Evolutionary conservation across 129 eudicot genomes (phyloP).

Genomic region (Dittrichia graveolens): DNA sequence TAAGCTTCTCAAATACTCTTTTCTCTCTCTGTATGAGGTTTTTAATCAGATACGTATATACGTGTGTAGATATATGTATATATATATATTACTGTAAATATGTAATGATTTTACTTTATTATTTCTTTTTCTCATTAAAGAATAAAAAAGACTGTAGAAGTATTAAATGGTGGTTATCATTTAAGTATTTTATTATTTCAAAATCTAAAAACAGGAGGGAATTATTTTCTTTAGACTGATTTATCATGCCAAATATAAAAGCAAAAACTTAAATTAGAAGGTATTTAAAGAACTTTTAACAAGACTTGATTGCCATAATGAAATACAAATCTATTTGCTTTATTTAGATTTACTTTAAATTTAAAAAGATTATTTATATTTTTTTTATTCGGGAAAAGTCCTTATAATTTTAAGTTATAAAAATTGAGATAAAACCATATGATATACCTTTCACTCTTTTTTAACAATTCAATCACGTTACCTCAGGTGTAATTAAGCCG

Average conservation of each 20-base stretch:
- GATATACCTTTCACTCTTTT: too few species aligned
- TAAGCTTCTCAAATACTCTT: slow-evolving; percentile 67
- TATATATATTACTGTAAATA: not conserved
- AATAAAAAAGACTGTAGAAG: slow-evolving; percentile 18
- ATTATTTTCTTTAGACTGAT: slow-evolving; percentile 12
- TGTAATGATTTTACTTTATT: slow-evolving; percentile 14
- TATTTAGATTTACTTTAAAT: not conserved
- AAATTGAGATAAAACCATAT: too few species aligned
- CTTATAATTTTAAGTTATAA: too few species aligned
- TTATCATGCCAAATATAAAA: slow-evolving; percentile 10
- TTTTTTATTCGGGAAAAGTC: not conserved
- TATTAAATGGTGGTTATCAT: slow-evolving; percentile 9
- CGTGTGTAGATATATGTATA: not conserved
- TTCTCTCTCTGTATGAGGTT: slow-evolving; percentile 16
- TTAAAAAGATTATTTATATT: not conserved
- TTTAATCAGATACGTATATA: not conserved
- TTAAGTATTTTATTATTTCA: slow-evolving; percentile 5
- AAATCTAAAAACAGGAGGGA: slow-evolving; percentile 18
- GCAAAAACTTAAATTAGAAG: slow-evolving; percentile 24
- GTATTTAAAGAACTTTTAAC: slow-evolving; percentile 21
- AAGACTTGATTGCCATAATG: slow-evolving; percentile 1
- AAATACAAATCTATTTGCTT: not conserved
- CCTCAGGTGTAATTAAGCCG: too few species aligned
- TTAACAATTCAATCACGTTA: too few species aligned
- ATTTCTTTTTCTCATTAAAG: slow-evolving; percentile 21